Evolutionary conservation across 257 asterid species (phyloP).

Genomic region (Nemophila menziesii): DNA sequence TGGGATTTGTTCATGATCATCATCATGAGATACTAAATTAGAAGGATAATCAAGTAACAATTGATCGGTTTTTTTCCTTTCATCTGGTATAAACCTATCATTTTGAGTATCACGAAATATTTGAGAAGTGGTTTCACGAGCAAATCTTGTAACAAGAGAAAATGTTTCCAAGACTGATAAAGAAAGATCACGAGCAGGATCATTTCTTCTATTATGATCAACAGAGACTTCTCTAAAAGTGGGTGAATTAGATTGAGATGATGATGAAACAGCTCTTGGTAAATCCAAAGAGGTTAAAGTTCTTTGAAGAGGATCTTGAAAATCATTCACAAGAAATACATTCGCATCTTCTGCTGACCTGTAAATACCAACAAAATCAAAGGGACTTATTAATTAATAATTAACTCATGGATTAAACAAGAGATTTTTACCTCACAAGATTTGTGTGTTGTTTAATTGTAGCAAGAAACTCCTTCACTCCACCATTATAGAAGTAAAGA

Average conservation of each 20-base stretch:
- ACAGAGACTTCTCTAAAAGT: slow-evolving; percentile 22
- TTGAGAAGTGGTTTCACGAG: slow-evolving; percentile 99
- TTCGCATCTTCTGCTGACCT: slow-evolving; percentile 97
- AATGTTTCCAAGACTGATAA: slow-evolving; percentile 91
- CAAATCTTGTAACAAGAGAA: slow-evolving; percentile 92
- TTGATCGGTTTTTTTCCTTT: slow-evolving; percentile 40
- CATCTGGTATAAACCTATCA: slow-evolving; percentile 50
- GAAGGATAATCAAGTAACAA: slow-evolving; percentile 22
- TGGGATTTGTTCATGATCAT: slow-evolving; percentile 29
- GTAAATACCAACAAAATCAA: slow-evolving; percentile 12
- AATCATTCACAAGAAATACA: slow-evolving; percentile 88
- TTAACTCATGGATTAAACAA: neutral
- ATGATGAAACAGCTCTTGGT: slow-evolving; percentile 53
- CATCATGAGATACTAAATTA: slow-evolving; percentile 22
- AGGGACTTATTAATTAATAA: neutral
- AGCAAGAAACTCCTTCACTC: slow-evolving; percentile 83
- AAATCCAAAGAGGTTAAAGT: slow-evolving; percentile 92
- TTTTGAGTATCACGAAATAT: slow-evolving; percentile 61
- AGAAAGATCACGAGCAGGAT: slow-evolving; percentile 86
- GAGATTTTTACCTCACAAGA: slow-evolving; percentile 59
- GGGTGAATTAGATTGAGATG: slow-evolving; percentile 42
- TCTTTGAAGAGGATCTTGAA: slow-evolving; percentile 89
- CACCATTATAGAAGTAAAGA: slow-evolving; percentile 93
- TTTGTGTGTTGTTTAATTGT: slow-evolving; percentile 69
- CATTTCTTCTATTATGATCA: slow-evolving; percentile 45